Conservation (phyloP, 176 grass and related monocot species). For the Oryza nivara region DNA sequence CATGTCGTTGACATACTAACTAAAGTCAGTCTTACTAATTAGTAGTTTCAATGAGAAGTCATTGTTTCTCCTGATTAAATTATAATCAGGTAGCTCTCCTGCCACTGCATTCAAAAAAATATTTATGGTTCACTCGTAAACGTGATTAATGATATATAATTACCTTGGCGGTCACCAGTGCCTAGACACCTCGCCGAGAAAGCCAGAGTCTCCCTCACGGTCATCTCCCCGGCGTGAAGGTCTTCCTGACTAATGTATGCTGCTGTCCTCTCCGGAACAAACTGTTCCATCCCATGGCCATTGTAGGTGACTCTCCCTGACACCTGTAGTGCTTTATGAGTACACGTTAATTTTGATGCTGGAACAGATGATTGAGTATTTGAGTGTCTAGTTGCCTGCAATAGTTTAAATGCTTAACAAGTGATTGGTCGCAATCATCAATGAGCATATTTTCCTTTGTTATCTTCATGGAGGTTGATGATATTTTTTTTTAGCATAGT, state of each 20-base stretch:
- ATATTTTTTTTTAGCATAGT: too few relatives aligned
- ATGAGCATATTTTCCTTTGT: too few relatives aligned
- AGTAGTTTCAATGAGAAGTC: not conserved
- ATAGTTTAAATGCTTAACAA: too few relatives aligned
- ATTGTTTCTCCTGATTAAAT: too few relatives aligned
- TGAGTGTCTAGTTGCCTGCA: too few relatives aligned
- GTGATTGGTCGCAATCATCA: too few relatives aligned
- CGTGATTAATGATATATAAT: not conserved
- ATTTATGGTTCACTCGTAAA: not conserved
- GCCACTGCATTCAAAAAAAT: too few relatives aligned
- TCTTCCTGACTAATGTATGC: constrained; percentile 68
- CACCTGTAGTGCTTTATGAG: not conserved
- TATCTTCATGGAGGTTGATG: too few relatives aligned
- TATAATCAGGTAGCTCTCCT: too few relatives aligned
- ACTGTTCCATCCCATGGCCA: constrained; percentile 55
- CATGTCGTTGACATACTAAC: too few relatives aligned
- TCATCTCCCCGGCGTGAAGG: constrained; percentile 64
- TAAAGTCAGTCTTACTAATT: too few relatives aligned
- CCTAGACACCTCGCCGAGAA: constrained; percentile 68
- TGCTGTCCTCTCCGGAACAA: constrained; percentile 44
- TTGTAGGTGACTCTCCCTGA: constrained; percentile 68
- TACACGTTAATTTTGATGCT: not conserved
- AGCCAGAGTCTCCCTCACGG: constrained; percentile 61
- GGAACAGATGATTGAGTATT: not conserved
- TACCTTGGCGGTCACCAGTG: constrained; percentile 49